Percentiles rank a stretch among this genome's conserved stretches.
Evolutionary conservation across 129 eudicot species (phyloP).

Genomic region (Deinandra increscens): DNA sequence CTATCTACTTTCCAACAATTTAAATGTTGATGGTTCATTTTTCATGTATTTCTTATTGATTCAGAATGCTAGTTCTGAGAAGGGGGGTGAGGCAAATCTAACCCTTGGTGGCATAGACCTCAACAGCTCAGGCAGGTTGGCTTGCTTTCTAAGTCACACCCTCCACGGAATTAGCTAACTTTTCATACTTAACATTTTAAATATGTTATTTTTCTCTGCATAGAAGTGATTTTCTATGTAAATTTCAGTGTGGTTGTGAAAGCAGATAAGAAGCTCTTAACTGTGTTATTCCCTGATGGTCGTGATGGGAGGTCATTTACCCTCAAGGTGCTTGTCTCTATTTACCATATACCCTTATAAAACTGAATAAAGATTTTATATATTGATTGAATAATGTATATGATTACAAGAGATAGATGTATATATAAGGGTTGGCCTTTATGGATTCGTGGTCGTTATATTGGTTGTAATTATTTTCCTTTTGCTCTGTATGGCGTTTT

Average conservation of each 20-base stretch:
- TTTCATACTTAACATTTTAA: neutral
- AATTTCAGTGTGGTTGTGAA: constrained; percentile 82
- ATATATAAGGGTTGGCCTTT: neutral
- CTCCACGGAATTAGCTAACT: constrained; percentile 11
- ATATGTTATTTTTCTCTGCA: constrained; percentile 11
- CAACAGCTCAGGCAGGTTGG: constrained; percentile 99
- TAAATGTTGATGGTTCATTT: constrained; percentile 13
- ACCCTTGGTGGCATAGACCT: constrained; percentile 99
- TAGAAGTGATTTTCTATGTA: constrained; percentile 23
- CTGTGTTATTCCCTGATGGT: constrained; percentile 90
- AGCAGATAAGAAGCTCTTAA: constrained; percentile 83
- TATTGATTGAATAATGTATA: neutral
- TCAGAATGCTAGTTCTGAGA: constrained; percentile 74
- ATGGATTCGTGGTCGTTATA: no score
- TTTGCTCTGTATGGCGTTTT: no score
- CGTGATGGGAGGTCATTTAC: constrained; percentile 95
- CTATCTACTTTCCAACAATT: neutral
- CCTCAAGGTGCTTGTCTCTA: constrained; percentile 64
- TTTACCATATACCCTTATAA: constrained; percentile 12
- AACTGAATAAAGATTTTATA: neutral
- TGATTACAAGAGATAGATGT: neutral
- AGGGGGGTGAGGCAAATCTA: constrained; percentile 83
- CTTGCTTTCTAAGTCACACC: constrained; percentile 30
- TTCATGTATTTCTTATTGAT: constrained; percentile 16
- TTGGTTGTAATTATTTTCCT: no score